phyloP scores from a whole-genome alignment of 768 basidiomycete genomes.

The Sarcomyxa edulis region DNA sequence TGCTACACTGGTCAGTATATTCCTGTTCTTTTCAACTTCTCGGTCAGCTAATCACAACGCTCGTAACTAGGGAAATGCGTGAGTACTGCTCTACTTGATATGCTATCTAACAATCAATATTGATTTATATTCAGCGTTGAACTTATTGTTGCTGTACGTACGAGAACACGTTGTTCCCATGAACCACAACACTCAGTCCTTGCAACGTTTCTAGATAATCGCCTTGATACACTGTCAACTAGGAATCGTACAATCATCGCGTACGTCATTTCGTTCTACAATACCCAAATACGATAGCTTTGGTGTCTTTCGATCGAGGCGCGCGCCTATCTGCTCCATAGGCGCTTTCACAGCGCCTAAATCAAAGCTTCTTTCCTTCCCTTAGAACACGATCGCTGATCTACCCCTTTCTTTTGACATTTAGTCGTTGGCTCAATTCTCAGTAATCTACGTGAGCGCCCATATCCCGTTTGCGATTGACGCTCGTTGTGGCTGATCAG shows the following conservation, averaged over 20 bases:
- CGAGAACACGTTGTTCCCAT: background rate
- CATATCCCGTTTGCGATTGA: too few relatives aligned
- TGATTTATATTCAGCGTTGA: slow-evolving; percentile 42
- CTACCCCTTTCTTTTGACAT: slow-evolving; percentile 8
- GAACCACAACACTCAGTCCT: slow-evolving; percentile 2
- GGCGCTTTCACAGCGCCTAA: background rate
- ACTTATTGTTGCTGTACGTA: slow-evolving; percentile 72
- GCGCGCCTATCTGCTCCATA: slow-evolving; percentile 8
- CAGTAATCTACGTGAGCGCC: slow-evolving; percentile 68
- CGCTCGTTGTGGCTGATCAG: slow-evolving; percentile 7
- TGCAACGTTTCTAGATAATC: slow-evolving; percentile 31
- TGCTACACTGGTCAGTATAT: slow-evolving; percentile 63
- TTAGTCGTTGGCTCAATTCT: slow-evolving; percentile 84
- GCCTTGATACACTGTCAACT: slow-evolving; percentile 53
- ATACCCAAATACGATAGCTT: too few relatives aligned
- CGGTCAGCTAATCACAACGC: slow-evolving; percentile 4
- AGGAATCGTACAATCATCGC: slow-evolving; percentile 72
- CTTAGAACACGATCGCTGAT: background rate
- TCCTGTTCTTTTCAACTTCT: slow-evolving; percentile 1
- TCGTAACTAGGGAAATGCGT: slow-evolving; percentile 43
- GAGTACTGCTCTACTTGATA: too few relatives aligned
- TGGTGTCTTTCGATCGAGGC: too few relatives aligned
- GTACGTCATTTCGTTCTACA: too few relatives aligned
- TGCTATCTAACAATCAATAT: slow-evolving; percentile 24
- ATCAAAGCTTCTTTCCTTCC: background rate